Evolutionary conservation across 2,329 filamentous ascomycete species (phyloP), one percentile per base, ranked within the genome.

Genomic region (Plectosphaerella plurivora): DNA sequence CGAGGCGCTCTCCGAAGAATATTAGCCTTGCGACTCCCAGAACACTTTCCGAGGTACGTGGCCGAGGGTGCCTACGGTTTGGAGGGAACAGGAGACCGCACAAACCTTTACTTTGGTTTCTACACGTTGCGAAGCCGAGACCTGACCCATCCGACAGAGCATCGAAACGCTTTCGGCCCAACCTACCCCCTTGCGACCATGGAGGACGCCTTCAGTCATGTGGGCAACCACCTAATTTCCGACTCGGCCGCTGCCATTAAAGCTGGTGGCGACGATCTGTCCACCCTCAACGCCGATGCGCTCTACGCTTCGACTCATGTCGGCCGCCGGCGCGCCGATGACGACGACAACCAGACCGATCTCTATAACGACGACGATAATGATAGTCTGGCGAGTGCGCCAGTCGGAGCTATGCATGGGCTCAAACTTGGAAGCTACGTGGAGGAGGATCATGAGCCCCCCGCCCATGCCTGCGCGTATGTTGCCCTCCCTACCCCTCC

Each of bases 391-490:
- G 87, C 88, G 44, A 97, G 91, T 66, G 86, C 89, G 60, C 85
- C 90, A 9, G 82, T 91, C 28, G 90, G 91, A 59, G 89, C 87
- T 47, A 77, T 87, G 68, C 86, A 85, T 61, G 87, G 84, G 49
- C 66, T 85, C 58, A 81, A 77, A 56, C 66, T 86, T 45, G 67
- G 77, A 68, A 69, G 77, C 58, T 55, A 57, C 53, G 50, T 78
- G 10, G 89, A 95, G 60, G 91, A 96, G 66, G 89, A 95, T 62
- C 92, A 92, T 65, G 91, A 96, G 70, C 83, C 97, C 51, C 94
- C 94, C 24, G 77, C 89, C 57, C 94, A 99, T 76, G 94, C 95
- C 60, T 99, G 93, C 87, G 90, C 92, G 86, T 96, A 85, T 74
- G 88, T 85, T 44, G 15, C 42, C 42, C 28, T 53, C 45, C 25